Percentiles rank a stretch among this genome's conserved stretches.
Conservation (phyloP, 139 green algal genomes). For the Volvox reticuliferus region DNA sequence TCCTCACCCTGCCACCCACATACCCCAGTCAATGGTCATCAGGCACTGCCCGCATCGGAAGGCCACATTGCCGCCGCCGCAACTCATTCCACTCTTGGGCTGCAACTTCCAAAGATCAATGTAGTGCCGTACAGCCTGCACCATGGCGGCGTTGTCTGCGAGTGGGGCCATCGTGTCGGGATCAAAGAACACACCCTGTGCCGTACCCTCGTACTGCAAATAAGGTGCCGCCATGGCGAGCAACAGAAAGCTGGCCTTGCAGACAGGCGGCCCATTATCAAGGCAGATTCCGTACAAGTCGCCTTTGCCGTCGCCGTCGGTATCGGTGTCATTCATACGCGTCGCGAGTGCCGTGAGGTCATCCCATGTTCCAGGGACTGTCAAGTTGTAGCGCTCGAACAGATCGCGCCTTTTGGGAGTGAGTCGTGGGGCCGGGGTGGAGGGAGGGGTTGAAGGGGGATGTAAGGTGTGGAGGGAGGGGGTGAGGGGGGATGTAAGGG, state of each 20-base stretch:
- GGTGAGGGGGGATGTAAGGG: too few species aligned
- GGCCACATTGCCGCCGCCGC: not conserved
- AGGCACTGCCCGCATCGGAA: conserved; percentile 30
- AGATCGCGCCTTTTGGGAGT: conserved; percentile 32
- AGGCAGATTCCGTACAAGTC: conserved; percentile 47
- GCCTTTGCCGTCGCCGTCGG: conserved; percentile 25
- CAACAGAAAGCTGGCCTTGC: conserved; percentile 45
- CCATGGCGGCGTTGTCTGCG: conserved; percentile 26
- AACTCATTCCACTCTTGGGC: not conserved
- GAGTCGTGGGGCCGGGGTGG: too few species aligned
- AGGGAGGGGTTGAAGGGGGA: too few species aligned
- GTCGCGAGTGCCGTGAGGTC: conserved; percentile 14
- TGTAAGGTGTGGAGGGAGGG: too few species aligned
- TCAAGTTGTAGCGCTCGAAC: conserved; percentile 24
- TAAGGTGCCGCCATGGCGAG: conserved; percentile 32
- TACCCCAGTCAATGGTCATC: conserved; percentile 50
- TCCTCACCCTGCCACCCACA: too few species aligned
- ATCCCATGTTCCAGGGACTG: conserved; percentile 38
- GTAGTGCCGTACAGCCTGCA: not conserved
- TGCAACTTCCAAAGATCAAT: not conserved
- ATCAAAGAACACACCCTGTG: conserved; percentile 39
- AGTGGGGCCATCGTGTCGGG: conserved; percentile 19
- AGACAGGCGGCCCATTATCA: conserved; percentile 19
- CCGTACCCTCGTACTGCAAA: conserved; percentile 51
- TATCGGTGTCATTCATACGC: conserved; percentile 45